A percentile compares a stretch with the other conserved stretches of the same genome.
These are phyloP conservation scores for Paramecium tetraurelia DNA, from an alignment of 73 alveolate species.

Conservation along the genomic window DNA sequence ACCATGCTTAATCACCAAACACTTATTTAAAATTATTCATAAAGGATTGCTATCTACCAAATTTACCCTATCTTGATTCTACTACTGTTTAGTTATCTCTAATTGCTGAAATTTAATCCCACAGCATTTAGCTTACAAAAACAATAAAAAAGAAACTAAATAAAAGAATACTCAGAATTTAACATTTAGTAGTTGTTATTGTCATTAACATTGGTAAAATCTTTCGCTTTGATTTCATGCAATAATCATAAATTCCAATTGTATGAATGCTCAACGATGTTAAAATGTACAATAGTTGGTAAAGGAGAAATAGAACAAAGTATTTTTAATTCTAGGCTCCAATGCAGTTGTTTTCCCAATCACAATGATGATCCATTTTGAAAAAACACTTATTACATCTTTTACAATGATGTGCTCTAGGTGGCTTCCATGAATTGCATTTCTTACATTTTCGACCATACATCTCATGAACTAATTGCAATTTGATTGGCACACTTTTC, in stretches of 20 bases:
- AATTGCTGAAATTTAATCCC: not conserved
- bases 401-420: constrained; percentile 84
- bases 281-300: constrained; percentile 37
- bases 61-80: not conserved
- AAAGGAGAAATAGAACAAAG: constrained; percentile 73
- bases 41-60: not conserved
- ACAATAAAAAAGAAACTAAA: not conserved
- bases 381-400: constrained; percentile 72
- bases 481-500: not conserved
- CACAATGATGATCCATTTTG: constrained; percentile 86
- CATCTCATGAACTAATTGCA: not conserved
- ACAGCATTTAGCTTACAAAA: not conserved
- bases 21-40: not conserved
- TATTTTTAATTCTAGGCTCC: constrained; percentile 81
- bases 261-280: not conserved
- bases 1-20: not conserved
- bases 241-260: not conserved
- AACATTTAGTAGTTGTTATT: not conserved
- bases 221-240: not conserved
- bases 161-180: not conserved
- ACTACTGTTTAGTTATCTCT: not conserved
- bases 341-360: constrained; percentile 84
- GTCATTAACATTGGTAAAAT: not conserved
- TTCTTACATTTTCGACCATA: constrained; percentile 6
- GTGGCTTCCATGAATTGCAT: constrained; percentile 83